Percentiles rank a stretch among this genome's conserved stretches.
Conservation (phyloP, 2,329 filamentous ascomycete genomes). For the Exophiala xenobiotica region DNA sequence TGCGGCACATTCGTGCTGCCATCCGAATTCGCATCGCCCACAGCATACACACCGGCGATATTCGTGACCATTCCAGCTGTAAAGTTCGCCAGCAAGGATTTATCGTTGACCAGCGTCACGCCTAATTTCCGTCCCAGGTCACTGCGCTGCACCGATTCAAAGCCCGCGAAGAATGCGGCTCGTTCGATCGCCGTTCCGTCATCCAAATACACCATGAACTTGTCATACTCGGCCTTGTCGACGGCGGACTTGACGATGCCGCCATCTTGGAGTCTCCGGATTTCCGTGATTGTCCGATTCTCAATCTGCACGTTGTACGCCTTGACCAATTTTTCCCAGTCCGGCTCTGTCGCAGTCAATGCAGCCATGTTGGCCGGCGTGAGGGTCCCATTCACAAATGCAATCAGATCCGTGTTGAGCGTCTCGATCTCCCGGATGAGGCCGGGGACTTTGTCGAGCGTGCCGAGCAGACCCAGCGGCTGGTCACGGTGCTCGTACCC, state of each 20-base stretch:
- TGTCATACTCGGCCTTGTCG: constrained; percentile 50
- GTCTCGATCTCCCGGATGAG: constrained; percentile 55
- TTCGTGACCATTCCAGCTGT: constrained; percentile 52
- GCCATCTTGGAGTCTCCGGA: constrained; percentile 49
- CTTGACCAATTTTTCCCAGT: constrained; percentile 52
- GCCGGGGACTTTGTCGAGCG: constrained; percentile 46
- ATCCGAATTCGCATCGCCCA: constrained; percentile 62
- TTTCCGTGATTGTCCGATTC: constrained; percentile 53
- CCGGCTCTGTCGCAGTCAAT: constrained; percentile 43
- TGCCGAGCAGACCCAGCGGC: constrained; percentile 53
- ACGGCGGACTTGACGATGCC: constrained; percentile 32
- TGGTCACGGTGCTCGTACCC: constrained; percentile 63
- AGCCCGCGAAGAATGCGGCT: constrained; percentile 55
- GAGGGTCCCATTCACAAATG: constrained; percentile 61
- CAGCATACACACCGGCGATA: constrained; percentile 55
- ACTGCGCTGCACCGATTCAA: constrained; percentile 50
- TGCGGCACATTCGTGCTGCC: constrained; percentile 62
- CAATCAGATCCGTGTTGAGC: constrained; percentile 56
- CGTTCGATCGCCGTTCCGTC: constrained; percentile 48
- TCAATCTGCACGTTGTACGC: constrained; percentile 55
- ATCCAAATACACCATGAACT: constrained; percentile 56
- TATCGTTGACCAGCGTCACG: constrained; percentile 46
- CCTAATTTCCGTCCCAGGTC: constrained; percentile 47
- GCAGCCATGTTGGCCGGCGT: constrained; percentile 44
- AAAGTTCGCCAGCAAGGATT: constrained; percentile 47